These are phyloP conservation scores for Aethionema arabicum DNA, from an alignment of 345 rosid species.

Conservation along the genomic window DNA sequence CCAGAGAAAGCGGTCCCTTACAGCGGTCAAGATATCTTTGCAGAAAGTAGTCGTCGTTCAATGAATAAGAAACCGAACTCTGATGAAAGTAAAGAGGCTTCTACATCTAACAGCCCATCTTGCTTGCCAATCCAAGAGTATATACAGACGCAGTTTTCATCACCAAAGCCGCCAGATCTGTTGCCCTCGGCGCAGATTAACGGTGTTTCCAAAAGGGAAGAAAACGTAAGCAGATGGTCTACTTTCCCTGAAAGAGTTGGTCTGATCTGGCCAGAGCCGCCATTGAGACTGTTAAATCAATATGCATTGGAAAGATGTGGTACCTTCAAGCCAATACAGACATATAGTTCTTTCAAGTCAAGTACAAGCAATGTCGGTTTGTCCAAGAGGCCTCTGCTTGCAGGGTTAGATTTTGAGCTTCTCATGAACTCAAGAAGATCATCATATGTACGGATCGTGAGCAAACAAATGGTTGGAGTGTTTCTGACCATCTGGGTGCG, in stretches of 20 bases:
- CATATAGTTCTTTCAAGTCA: conserved; percentile 48
- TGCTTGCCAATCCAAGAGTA: conserved; percentile 43
- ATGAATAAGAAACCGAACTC: conserved; percentile 46
- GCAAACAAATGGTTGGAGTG: conserved; percentile 96
- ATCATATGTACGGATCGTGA: conserved; percentile 70
- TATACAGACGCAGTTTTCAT: conserved; percentile 54
- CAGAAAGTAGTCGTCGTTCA: conserved; percentile 63
- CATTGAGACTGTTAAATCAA: conserved; percentile 55
- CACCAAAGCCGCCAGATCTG: conserved; percentile 54
- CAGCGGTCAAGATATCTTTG: conserved; percentile 55
- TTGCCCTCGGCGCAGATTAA: conserved; percentile 47
- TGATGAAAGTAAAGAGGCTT: conserved; percentile 27
- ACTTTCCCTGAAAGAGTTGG: conserved; percentile 64
- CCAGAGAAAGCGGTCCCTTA: conserved; percentile 50
- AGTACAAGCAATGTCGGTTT: conserved; percentile 38
- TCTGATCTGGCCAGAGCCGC: conserved; percentile 86
- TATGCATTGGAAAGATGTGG: conserved; percentile 51
- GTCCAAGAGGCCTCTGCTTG: conserved; percentile 37
- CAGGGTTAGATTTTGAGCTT: conserved; percentile 59
- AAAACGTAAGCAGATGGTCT: conserved; percentile 47
- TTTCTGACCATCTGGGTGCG: conserved; percentile 90
- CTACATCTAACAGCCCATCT: conserved; percentile 31
- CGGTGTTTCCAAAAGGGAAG: conserved; percentile 48
- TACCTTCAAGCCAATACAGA: conserved; percentile 50
- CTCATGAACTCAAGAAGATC: conserved; percentile 60